Evolutionary conservation across 1,284 basidiomycete genomes (phyloP).

Genomic region (Trichosporon faecale): DNA sequence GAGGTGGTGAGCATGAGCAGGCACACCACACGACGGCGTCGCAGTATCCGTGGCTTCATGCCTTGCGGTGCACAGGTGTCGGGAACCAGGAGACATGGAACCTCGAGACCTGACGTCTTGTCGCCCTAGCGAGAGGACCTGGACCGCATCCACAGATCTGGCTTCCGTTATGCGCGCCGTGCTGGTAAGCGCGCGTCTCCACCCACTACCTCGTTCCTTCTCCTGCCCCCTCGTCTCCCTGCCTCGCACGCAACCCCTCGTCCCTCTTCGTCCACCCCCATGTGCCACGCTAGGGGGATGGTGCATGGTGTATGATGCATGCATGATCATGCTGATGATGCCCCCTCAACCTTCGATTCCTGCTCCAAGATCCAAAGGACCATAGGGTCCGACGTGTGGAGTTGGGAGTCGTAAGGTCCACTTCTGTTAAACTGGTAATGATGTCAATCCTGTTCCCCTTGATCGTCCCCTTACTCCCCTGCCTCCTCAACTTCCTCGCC

Average conservation of each 20-base stretch:
- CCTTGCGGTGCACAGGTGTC: not conserved
- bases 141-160: not conserved
- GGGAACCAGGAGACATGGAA: not conserved
- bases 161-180: not conserved
- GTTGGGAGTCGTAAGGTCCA: not conserved
- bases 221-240: not conserved
- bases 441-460: not conserved
- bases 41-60: not conserved
- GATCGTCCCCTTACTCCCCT: not conserved
- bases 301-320: not conserved
- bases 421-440: not conserved
- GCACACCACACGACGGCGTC: not conserved
- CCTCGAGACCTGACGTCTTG: not conserved
- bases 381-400: not conserved
- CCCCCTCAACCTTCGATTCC: not conserved
- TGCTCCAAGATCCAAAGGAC: not conserved
- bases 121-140: not conserved
- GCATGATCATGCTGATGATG: not conserved
- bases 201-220: no score
- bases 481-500: not conserved
- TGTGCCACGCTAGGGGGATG: not conserved
- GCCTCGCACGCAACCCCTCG: not conserved
- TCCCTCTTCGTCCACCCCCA: not conserved
- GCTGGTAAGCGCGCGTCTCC: not conserved
- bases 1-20: not conserved